Conservation (phyloP, 768 basidiomycete species). For the Phaeotremella skinneri region DNA sequence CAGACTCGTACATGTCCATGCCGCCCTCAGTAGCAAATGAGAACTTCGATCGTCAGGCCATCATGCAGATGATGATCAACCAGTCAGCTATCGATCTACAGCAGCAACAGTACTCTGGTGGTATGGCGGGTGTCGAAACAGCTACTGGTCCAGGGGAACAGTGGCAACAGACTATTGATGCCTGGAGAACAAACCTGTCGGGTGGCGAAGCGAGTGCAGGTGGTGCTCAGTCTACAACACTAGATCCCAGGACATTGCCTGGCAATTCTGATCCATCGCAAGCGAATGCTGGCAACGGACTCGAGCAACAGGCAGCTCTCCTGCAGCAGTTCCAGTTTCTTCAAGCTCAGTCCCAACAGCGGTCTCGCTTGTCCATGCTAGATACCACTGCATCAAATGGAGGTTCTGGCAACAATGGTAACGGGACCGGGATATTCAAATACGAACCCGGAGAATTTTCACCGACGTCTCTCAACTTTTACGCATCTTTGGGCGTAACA, state of each 20-base stretch:
- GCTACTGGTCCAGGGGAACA: constrained; percentile 9
- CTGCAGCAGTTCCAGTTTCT: constrained; percentile 14
- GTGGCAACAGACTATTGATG: constrained; percentile 32
- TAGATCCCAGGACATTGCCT: constrained; percentile 37
- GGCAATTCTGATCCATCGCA: constrained; percentile 22
- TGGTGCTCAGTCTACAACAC: constrained; percentile 8
- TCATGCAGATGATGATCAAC: constrained; percentile 17
- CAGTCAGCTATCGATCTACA: not conserved
- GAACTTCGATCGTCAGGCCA: constrained; percentile 26
- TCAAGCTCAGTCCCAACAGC: constrained; percentile 24
- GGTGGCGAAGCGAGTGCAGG: constrained; percentile 4
- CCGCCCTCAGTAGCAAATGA: constrained; percentile 11
- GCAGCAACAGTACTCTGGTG: not conserved
- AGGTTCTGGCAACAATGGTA: not conserved
- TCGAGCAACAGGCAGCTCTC: constrained; percentile 10
- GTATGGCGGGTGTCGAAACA: not conserved
- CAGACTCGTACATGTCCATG: constrained; percentile 38
- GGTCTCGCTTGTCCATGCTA: constrained; percentile 5
- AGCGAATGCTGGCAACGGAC: not conserved
- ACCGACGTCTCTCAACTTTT: constrained; percentile 44
- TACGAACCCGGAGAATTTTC: constrained; percentile 40
- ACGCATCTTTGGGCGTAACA: constrained; percentile 31
- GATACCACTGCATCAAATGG: not conserved
- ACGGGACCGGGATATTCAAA: constrained; percentile 22
- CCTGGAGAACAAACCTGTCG: constrained; percentile 28